Conservation (phyloP, 805 yeast species). For the Danielia oregonensis region DNA sequence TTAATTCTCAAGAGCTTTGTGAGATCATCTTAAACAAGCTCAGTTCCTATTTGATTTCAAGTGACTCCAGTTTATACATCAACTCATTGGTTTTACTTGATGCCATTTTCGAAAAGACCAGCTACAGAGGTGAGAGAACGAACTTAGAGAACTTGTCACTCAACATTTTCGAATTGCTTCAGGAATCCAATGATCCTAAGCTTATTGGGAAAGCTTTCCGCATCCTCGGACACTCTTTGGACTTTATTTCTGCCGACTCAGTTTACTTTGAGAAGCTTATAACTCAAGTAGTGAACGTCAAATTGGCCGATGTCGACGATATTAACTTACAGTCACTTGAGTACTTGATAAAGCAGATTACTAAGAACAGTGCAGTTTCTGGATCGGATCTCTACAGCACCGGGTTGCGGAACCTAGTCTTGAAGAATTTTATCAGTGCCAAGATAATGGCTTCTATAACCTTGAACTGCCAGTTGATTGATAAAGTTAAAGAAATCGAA, state of each 20-base stretch:
- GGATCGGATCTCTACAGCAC: constrained; percentile 3
- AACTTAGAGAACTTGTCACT: constrained; percentile 2
- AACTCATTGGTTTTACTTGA: constrained; percentile 19
- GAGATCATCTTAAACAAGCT: constrained; percentile 18
- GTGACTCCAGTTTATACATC: constrained; percentile 24
- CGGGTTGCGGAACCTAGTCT: constrained; percentile 13
- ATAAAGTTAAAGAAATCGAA: constrained; percentile 24
- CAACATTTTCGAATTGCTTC: constrained; percentile 8
- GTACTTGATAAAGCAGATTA: constrained; percentile 9
- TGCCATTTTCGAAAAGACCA: constrained; percentile 5
- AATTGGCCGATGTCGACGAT: constrained; percentile 17
- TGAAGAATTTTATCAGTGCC: constrained; percentile 23
- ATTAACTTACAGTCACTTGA: constrained; percentile 15
- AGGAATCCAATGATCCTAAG: constrained; percentile 6
- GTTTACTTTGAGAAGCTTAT: constrained; percentile 6
- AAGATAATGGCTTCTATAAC: constrained; percentile 29
- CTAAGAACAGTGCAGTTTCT: constrained; percentile 5
- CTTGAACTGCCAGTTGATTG: constrained; percentile 15
- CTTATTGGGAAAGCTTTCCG: constrained; percentile 9
- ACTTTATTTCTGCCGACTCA: constrained; percentile 7
- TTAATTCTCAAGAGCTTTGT: constrained; percentile 12
- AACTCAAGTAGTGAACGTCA: constrained; percentile 13
- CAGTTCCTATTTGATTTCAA: constrained; percentile 20
- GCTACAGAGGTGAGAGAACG: constrained; percentile 1
- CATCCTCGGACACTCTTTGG: constrained; percentile 9